A percentile compares a stretch with the other conserved stretches of the same genome.
These are phyloP conservation scores for Brettanomyces bruxellensis DNA, from an alignment of 805 yeast species.

Conservation along the genomic window DNA sequence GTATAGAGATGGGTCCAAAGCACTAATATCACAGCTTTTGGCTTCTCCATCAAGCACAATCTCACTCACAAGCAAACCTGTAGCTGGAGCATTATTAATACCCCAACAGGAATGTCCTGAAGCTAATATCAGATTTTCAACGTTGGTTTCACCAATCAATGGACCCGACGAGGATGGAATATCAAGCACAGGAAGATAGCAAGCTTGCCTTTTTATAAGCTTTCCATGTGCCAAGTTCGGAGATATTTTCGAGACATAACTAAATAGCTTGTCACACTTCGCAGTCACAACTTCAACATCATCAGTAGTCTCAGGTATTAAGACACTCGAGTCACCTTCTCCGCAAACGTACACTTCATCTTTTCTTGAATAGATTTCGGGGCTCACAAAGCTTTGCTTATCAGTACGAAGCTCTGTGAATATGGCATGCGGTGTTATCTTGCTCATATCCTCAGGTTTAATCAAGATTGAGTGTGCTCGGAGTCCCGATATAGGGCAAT, in stretches of 20 bases:
- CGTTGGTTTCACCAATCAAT: constrained; percentile 87
- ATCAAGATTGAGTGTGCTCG: constrained; percentile 94
- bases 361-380: constrained; percentile 89
- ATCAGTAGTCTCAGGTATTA: constrained; percentile 88
- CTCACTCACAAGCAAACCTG: constrained; percentile 91
- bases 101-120: constrained; percentile 99
- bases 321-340: constrained; percentile 87
- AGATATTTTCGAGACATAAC: constrained; percentile 69
- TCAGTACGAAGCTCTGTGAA: constrained; percentile 83
- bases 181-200: constrained; percentile 90
- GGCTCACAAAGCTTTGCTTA: constrained; percentile 65
- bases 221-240: constrained; percentile 64
- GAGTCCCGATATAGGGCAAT: constrained; percentile 89
- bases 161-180: constrained; percentile 93
- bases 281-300: constrained; percentile 83
- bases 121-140: constrained; percentile 66
- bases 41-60: constrained; percentile 76
- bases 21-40: constrained; percentile 65
- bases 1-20: constrained; percentile 78
- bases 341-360: constrained; percentile 98
- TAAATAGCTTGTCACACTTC: constrained; percentile 81
- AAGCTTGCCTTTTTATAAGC: constrained; percentile 80
- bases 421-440: constrained; percentile 86
- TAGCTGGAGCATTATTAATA: constrained; percentile 93
- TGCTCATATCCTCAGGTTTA: constrained; percentile 60